A percentile compares a stretch with the other conserved stretches of the same genome.
These are phyloP conservation scores for Xylariales sp. DNA, from an alignment of 2,329 filamentous ascomycete genomes.

Conservation along the genomic window DNA sequence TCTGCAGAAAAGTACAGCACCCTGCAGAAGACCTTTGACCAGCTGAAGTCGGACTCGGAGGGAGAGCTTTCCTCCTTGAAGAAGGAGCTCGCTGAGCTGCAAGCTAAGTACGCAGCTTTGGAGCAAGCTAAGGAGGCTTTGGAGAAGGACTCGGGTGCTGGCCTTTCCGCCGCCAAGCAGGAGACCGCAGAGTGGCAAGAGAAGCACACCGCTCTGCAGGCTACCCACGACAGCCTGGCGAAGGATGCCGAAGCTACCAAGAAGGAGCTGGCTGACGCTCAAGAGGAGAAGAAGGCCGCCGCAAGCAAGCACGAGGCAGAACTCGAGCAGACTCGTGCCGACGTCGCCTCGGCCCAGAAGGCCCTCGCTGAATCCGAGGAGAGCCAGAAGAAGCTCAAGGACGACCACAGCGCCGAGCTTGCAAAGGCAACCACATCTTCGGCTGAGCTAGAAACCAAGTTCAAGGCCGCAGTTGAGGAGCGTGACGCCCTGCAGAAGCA, in stretches of 20 bases:
- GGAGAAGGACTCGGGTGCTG: constrained; percentile 7
- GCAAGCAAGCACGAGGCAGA: constrained; percentile 15
- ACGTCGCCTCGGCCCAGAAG: constrained; percentile 18
- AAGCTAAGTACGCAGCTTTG: constrained; percentile 15
- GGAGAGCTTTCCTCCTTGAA: constrained; percentile 24
- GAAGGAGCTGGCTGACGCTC: constrained; percentile 14
- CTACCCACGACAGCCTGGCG: constrained; percentile 11
- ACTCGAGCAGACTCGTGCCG: constrained; percentile 20
- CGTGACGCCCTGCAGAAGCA: constrained; percentile 23
- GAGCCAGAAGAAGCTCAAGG: constrained; percentile 14
- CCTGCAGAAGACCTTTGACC: constrained; percentile 17
- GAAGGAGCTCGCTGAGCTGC: constrained; percentile 15
- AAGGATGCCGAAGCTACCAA: constrained; percentile 16
- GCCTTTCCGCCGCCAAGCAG: constrained; percentile 17
- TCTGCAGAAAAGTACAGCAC: constrained; percentile 5
- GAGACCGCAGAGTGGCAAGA: constrained; percentile 18
- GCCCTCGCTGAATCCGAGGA: constrained; percentile 15
- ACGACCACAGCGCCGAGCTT: constrained; percentile 10
- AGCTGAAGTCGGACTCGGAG: constrained; percentile 27
- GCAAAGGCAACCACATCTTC: constrained; percentile 12
- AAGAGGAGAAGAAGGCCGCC: constrained; percentile 13
- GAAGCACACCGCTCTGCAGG: constrained; percentile 15
- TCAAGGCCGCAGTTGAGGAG: constrained; percentile 22
- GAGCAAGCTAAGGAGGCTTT: constrained; percentile 9
- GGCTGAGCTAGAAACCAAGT: constrained; percentile 17